Evolutionary conservation across 2,329 filamentous ascomycete genomes (phyloP).

Genomic region (Fusarium papillatum): DNA sequence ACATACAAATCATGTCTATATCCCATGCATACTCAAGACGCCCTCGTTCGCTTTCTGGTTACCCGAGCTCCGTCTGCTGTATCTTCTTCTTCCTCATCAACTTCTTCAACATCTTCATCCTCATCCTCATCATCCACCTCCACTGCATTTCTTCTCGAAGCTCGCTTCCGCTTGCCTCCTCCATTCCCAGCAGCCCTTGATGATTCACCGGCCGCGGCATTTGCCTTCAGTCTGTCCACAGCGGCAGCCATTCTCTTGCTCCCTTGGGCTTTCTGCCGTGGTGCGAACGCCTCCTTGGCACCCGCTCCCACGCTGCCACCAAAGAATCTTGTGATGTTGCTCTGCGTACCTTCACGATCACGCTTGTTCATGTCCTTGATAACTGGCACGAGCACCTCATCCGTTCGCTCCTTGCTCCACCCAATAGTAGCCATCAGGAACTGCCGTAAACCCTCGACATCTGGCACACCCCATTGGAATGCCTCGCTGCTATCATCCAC

Average conservation of each 20-base stretch:
- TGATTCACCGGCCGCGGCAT: slow-evolving; percentile 38
- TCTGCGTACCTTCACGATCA: slow-evolving; percentile 91
- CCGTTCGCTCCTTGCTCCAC: slow-evolving; percentile 91
- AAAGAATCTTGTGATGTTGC: slow-evolving; percentile 96
- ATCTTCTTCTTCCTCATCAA: slow-evolving; percentile 25
- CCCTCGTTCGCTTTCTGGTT: slow-evolving; percentile 37
- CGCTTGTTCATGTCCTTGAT: slow-evolving; percentile 95
- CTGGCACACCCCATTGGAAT: slow-evolving; percentile 97
- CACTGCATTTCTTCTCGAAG: slow-evolving; percentile 27
- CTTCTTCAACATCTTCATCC: slow-evolving; percentile 31
- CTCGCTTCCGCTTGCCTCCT: slow-evolving; percentile 43
- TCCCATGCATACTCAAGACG: slow-evolving; percentile 19
- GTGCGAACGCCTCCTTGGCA: slow-evolving; percentile 76
- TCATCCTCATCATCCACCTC: slow-evolving; percentile 24
- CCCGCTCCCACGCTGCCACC: slow-evolving; percentile 80
- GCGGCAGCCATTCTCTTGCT: slow-evolving; percentile 84
- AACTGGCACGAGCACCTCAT: slow-evolving; percentile 95
- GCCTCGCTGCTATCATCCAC: slow-evolving; percentile 83
- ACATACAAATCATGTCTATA: not conserved
- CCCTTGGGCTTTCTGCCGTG: slow-evolving; percentile 73
- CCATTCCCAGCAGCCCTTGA: slow-evolving; percentile 10
- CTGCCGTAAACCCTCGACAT: slow-evolving; percentile 84
- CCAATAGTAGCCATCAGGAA: slow-evolving; percentile 95
- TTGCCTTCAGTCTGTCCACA: slow-evolving; percentile 72
- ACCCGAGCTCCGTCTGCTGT: slow-evolving; percentile 9